A percentile compares a stretch with the other conserved stretches of the same genome.
Evolutionary conservation across 805 yeast species (phyloP).

Genomic region (Ogataea degrootiae): DNA sequence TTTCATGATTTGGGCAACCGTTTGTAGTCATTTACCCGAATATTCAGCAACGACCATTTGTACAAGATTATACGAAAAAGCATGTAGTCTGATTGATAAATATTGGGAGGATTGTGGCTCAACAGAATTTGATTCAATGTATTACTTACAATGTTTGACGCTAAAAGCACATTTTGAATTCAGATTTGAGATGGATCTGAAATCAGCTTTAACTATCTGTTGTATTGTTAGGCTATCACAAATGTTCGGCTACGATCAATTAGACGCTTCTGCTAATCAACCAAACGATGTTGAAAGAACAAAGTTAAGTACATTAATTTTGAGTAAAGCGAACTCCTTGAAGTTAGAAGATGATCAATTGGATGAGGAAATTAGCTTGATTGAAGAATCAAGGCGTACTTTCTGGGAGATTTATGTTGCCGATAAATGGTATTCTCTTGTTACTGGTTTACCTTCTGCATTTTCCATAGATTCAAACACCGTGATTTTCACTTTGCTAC

Average conservation of each 20-base stretch:
- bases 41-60: conserved; percentile 14
- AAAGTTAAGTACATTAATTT: too few species aligned
- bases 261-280: conserved; percentile 19
- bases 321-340: too few species aligned
- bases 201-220: conserved; percentile 25
- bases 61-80: conserved; percentile 15
- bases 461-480: conserved; percentile 23
- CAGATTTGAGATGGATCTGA: conserved; percentile 21
- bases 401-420: conserved; percentile 28
- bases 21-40: conserved; percentile 6
- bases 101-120: conserved; percentile 17
- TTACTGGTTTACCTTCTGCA: conserved; percentile 28
- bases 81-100: conserved; percentile 9
- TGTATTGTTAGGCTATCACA: conserved; percentile 25
- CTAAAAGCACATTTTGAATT: conserved; percentile 25
- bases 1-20: conserved; percentile 22
- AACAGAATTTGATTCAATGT: conserved; percentile 16
- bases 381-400: conserved; percentile 28
- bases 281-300: not conserved
- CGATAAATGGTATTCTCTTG: conserved; percentile 30
- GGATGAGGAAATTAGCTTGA: conserved; percentile 21
- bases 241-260: conserved; percentile 27
- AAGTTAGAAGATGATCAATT: conserved; percentile 16
- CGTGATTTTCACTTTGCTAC: conserved; percentile 27
- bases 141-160: conserved; percentile 22